phyloP scores from a whole-genome alignment of 1,284 basidiomycete genomes.

The Naganishia cerealis region DNA sequence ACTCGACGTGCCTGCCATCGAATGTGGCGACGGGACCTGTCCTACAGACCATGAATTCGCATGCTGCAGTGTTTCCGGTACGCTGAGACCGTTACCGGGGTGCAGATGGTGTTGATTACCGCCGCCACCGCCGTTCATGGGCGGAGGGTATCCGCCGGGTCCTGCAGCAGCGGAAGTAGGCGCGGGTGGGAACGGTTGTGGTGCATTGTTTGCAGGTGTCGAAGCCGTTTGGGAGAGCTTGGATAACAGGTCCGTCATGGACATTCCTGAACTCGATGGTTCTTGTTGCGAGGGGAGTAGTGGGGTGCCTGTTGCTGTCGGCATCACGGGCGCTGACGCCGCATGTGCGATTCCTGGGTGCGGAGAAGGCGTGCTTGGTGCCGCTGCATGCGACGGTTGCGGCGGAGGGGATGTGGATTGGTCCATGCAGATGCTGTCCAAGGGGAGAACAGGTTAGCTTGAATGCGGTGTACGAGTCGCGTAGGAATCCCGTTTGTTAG shows the following conservation, averaged over 20 bases:
- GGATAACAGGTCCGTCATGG: slow-evolving; percentile 12
- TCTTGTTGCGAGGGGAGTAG: neutral
- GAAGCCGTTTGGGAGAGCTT: slow-evolving; percentile 5
- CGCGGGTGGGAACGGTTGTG: neutral
- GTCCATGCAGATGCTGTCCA: neutral
- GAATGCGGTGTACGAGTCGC: too few species aligned
- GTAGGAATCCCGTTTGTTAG: too few species aligned
- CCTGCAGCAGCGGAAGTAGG: neutral
- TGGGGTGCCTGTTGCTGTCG: neutral
- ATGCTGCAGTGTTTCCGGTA: slow-evolving; percentile 5
- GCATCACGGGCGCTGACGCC: neutral
- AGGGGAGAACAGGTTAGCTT: neutral
- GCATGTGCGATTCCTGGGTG: slow-evolving; percentile 3
- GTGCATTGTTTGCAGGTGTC: neutral
- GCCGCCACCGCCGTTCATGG: neutral
- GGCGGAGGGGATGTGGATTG: neutral
- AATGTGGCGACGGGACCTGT: neutral
- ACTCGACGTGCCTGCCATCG: neutral
- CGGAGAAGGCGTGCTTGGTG: neutral
- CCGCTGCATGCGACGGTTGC: neutral
- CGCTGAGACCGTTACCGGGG: neutral
- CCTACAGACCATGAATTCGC: slow-evolving; percentile 4
- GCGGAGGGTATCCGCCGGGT: neutral
- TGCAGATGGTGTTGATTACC: neutral
- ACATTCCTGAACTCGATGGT: slow-evolving; percentile 8